phyloP scores from a whole-genome alignment of 306 rosid species.

The Begonia peltatifolia region DNA sequence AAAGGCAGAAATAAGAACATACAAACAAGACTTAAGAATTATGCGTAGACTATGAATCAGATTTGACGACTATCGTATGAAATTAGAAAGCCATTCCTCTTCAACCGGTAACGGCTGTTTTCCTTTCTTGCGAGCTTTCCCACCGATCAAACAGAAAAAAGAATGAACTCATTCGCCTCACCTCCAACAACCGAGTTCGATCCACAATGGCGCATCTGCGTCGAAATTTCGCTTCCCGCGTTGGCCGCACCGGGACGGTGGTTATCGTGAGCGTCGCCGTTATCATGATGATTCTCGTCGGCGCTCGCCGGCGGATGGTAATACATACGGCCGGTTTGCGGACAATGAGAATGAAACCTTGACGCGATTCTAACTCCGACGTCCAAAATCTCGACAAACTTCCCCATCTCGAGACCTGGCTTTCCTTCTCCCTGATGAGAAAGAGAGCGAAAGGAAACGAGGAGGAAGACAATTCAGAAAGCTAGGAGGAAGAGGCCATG shows the following conservation, averaged over 20 bases:
- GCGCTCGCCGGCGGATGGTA: slow-evolving; percentile 45
- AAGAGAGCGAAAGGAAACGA: background rate
- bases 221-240: background rate
- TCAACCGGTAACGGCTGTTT: too few species aligned
- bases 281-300: slow-evolving; percentile 11
- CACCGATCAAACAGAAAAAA: slow-evolving; percentile 34
- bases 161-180: slow-evolving; percentile 27
- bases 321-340: slow-evolving; percentile 52
- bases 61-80: too few species aligned
- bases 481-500: slow-evolving; percentile 8
- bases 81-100: too few species aligned
- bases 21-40: too few species aligned
- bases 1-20: too few species aligned
- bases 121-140: too few species aligned
- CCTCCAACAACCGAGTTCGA: slow-evolving; percentile 7
- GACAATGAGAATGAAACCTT: slow-evolving; percentile 49
- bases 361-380: slow-evolving; percentile 33
- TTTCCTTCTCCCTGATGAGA: background rate
- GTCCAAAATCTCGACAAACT: slow-evolving; percentile 47
- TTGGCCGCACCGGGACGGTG: slow-evolving; percentile 4
- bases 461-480: background rate
- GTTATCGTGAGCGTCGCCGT: background rate
- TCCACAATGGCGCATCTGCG: slow-evolving; percentile 14
- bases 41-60: too few species aligned
- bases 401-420: slow-evolving; percentile 20